Evolutionary conservation across 805 yeast genomes (phyloP).

Genomic region (Suhomyces sp.): DNA sequence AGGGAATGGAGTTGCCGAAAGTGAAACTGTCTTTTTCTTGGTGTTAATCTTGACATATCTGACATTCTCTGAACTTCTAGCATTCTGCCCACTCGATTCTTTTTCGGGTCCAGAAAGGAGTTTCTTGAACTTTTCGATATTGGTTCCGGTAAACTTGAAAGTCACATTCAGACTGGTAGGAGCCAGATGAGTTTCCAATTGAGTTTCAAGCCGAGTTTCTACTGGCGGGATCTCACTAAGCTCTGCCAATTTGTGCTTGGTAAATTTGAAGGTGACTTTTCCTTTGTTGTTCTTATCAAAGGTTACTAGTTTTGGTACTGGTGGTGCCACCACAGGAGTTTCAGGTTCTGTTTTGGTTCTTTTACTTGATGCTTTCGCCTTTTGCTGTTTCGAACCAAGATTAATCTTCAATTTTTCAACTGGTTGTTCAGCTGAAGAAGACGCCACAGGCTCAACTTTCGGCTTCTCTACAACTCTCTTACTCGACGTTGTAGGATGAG

Average conservation of each 20-base stretch:
- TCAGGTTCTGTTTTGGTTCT: not conserved
- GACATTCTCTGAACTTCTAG: not conserved
- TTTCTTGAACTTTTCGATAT: slow-evolving; percentile 3
- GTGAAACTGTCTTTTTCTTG: slow-evolving; percentile 29
- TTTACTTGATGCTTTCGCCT: not conserved
- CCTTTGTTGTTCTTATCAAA: not conserved
- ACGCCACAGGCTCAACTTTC: not conserved
- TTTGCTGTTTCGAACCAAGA: not conserved
- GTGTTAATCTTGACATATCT: slow-evolving; percentile 43
- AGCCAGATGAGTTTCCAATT: not conserved
- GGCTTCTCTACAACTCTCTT: not conserved
- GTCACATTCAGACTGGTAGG: slow-evolving; percentile 2
- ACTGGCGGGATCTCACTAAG: not conserved
- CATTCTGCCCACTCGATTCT: not conserved
- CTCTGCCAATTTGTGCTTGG: slow-evolving; percentile 8
- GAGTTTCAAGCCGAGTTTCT: not conserved
- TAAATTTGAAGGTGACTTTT: slow-evolving; percentile 10
- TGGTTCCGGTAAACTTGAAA: slow-evolving; percentile 6
- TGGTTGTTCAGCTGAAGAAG: slow-evolving; percentile 2
- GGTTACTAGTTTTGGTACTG: not conserved
- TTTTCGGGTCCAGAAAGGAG: slow-evolving; percentile 1
- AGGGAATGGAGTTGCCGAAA: slow-evolving; percentile 44
- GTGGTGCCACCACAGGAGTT: not conserved
- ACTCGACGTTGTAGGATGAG: not conserved
- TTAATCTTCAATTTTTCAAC: slow-evolving; percentile 12